A percentile compares a stretch with the other conserved stretches of the same genome.
Evolutionary conservation across 2,329 filamentous ascomycete genomes (phyloP).

Genomic region (Acrocalymma vagum): DNA sequence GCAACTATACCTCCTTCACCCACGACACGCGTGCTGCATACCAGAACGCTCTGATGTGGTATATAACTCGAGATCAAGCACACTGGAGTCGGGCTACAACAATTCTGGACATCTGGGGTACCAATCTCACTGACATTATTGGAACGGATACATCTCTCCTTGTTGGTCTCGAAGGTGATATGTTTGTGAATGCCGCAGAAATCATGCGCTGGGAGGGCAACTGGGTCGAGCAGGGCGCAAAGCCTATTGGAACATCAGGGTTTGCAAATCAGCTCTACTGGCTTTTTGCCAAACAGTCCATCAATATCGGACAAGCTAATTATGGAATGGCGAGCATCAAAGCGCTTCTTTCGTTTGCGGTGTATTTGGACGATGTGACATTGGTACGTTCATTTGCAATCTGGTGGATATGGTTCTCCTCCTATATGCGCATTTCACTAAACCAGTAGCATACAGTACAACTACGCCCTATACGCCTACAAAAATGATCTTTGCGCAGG

Average conservation of each 20-base stretch:
- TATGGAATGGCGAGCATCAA: constrained; percentile 54
- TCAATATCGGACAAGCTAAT: constrained; percentile 53
- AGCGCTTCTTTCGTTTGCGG: constrained; percentile 49
- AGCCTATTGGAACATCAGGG: constrained; percentile 45
- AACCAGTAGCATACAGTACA: constrained; percentile 50
- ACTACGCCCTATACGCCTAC: constrained; percentile 50
- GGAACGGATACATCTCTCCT: constrained; percentile 48
- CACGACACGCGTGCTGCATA: constrained; percentile 49
- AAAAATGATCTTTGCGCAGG: constrained; percentile 50
- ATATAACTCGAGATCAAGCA: constrained; percentile 48
- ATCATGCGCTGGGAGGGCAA: constrained; percentile 56
- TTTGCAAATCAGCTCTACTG: constrained; percentile 54
- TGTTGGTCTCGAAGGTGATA: constrained; percentile 49
- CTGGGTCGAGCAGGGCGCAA: constrained; percentile 48
- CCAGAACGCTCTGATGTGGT: constrained; percentile 55
- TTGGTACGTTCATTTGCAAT: no score
- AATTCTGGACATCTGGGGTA: constrained; percentile 51
- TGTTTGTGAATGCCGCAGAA: constrained; percentile 54
- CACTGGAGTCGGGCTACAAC: constrained; percentile 46
- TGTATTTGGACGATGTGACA: constrained; percentile 54
- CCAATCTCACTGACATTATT: constrained; percentile 42
- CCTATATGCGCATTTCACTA: no score
- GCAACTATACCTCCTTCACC: constrained; percentile 50
- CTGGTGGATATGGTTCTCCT: no score
- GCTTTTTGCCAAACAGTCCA: constrained; percentile 50